phyloP scores from a whole-genome alignment of 129 eudicot genomes.

The Lactuca sativa region DNA sequence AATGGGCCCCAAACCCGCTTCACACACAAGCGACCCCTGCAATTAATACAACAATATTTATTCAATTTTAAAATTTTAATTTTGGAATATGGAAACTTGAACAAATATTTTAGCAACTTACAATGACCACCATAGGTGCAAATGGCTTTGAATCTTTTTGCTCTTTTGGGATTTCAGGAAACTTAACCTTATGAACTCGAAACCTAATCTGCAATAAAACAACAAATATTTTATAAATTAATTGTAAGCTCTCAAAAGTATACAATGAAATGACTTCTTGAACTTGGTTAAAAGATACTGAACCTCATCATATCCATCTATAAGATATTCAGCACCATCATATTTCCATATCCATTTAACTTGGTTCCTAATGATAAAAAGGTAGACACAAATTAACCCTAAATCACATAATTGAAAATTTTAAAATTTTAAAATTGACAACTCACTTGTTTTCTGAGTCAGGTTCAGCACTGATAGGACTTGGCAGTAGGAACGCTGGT shows the following conservation, averaged over 20 bases:
- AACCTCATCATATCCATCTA: slow-evolving; percentile 73
- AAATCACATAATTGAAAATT: background rate
- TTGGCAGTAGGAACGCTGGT: slow-evolving; percentile 62
- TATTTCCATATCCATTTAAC: slow-evolving; percentile 68
- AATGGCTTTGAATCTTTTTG: slow-evolving; percentile 60
- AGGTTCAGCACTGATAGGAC: slow-evolving; percentile 50
- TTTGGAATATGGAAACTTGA: background rate
- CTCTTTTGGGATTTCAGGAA: slow-evolving; percentile 73
- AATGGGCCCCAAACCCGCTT: slow-evolving; percentile 34
- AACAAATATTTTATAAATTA: slow-evolving; percentile 1
- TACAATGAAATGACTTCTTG: background rate
- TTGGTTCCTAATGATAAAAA: slow-evolving; percentile 47
- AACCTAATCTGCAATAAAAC: slow-evolving; percentile 69
- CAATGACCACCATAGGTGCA: slow-evolving; percentile 88
- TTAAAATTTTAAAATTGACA: background rate
- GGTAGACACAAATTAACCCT: background rate
- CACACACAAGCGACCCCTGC: slow-evolving; percentile 41
- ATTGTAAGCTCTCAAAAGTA: background rate
- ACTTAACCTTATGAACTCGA: slow-evolving; percentile 57
- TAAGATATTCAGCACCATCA: slow-evolving; percentile 45
- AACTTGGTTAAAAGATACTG: background rate
- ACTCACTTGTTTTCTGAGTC: slow-evolving; percentile 59
- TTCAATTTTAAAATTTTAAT: background rate
- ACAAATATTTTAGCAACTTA: slow-evolving; percentile 37
- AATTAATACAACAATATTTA: too few relatives aligned